Evolutionary conservation across 371 early-diverging fungal genomes (phyloP), one percentile per base, ranked within the genome.

Genomic region (Mortierella polycephala): DNA sequence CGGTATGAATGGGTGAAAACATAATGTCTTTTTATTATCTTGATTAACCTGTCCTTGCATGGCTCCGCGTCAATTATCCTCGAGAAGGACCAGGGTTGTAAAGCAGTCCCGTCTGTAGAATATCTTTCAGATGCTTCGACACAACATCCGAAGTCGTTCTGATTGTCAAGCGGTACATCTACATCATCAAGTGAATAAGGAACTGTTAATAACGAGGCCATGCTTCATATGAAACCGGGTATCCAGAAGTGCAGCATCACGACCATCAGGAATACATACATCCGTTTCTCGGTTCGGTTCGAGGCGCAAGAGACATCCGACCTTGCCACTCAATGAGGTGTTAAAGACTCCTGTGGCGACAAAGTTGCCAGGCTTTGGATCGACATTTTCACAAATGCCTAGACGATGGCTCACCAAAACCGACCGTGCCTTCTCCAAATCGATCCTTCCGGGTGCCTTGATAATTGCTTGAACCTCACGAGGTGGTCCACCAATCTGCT

Each of bases 161-260:
- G 9, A 98, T 81, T 0, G 97, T 98, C 54, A 96, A 72, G 13
- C 97, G 93, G 73, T 91, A 96, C 94, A 96, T 93, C 92, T 97
- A 86, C 1, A 54, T 20, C 5, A 44, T 16, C 44, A 52, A 5
- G 18, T 14, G 20, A 57, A 42, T 21, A 18, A 51, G 8, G 42
- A 39, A 9, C 7, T 21, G 3, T 45, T n/a, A 45, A 39, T 12
- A 9, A 20, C 42, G 42, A 41, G 60, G 30, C 16, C 18, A 6
- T 45, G 47, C 49, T 16, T 44, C 49, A 30, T 5, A 41, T 41
- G 14, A 54, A 45, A 30, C n/a, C 1, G 55, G 14, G 21, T 30
- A 30, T 30, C 30, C 30, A 30, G 4, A 30, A 30, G 30, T 30
- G 30, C 30, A 30, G 18, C 4, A n/a, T 18, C 18, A 47, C 20